Conservation (phyloP, 352 stramenopile species). For the Globisporangium acanthophoron region DNA sequence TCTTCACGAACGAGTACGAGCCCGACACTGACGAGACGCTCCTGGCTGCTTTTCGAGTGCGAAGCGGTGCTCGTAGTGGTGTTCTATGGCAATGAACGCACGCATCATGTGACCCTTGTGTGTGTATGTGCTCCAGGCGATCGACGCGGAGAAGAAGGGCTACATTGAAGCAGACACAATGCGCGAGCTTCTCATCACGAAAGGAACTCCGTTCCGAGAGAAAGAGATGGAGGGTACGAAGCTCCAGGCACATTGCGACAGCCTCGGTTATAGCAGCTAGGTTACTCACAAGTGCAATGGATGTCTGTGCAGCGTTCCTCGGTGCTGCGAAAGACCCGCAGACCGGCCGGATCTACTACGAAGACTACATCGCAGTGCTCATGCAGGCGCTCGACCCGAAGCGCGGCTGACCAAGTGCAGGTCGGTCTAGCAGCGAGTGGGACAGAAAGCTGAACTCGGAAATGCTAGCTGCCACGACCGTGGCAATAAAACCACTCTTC, state of each 20-base stretch:
- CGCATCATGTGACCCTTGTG: not conserved
- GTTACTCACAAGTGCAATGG: not conserved
- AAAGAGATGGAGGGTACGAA: slow-evolving; percentile 84
- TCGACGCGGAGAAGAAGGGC: slow-evolving; percentile 76
- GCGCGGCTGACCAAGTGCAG: not conserved
- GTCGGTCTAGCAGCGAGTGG: not conserved
- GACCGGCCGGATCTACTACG: slow-evolving; percentile 89
- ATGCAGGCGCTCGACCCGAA: slow-evolving; percentile 49
- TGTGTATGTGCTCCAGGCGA: slow-evolving; percentile 22
- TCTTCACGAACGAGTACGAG: slow-evolving; percentile 86
- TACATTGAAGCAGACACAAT: slow-evolving; percentile 90
- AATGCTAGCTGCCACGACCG: no score
- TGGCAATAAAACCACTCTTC: no score
- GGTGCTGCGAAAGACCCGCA: slow-evolving; percentile 73
- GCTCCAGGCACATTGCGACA: not conserved
- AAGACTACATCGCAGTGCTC: slow-evolving; percentile 88
- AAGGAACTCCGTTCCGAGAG: slow-evolving; percentile 86
- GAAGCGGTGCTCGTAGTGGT: not conserved
- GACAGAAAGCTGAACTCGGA: no score
- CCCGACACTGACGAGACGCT: slow-evolving; percentile 86
- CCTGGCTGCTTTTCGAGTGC: slow-evolving; percentile 66
- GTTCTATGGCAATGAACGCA: not conserved
- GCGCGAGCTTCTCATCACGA: slow-evolving; percentile 83
- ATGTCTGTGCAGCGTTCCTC: slow-evolving; percentile 54
- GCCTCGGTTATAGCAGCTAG: no score